Conservation (phyloP, 495 filamentous ascomycete genomes). For the Lasiosphaeria miniovina region DNA sequence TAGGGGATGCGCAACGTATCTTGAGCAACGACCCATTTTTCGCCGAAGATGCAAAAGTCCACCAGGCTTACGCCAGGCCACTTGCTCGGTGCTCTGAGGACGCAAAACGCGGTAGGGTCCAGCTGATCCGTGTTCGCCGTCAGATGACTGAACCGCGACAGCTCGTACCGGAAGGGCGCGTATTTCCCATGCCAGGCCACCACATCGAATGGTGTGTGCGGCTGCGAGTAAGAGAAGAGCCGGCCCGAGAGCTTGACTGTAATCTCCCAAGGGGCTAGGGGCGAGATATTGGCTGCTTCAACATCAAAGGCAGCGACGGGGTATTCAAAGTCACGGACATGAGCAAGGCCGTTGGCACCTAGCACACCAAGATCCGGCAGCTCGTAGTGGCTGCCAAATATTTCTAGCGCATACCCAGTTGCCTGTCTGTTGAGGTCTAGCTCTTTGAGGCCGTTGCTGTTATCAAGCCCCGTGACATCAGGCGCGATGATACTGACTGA, state of each 20-base stretch:
- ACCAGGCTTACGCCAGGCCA: conserved; percentile 61
- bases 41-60: conserved; percentile 73
- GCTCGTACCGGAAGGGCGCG: conserved; percentile 76
- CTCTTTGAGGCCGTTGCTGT: background rate
- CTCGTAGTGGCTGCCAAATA: conserved; percentile 63
- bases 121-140: conserved; percentile 68
- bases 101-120: conserved; percentile 70
- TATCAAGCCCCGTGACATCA: too few species aligned
- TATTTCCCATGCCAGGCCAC: conserved; percentile 72
- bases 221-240: conserved; percentile 60
- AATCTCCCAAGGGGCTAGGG: conserved; percentile 44
- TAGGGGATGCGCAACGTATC: conserved; percentile 69
- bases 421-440: background rate
- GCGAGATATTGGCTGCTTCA: conserved; percentile 7
- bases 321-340: conserved; percentile 68
- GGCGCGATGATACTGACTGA: conserved; percentile 36
- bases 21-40: conserved; percentile 65
- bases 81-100: conserved; percentile 62
- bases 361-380: conserved; percentile 75
- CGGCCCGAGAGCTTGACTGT: conserved; percentile 64
- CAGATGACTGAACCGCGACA: conserved; percentile 68
- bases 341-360: conserved; percentile 67
- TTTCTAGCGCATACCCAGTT: conserved; percentile 65
- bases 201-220: conserved; percentile 71
- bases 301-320: conserved; percentile 65